Evolutionary conservation across 2,329 filamentous ascomycete species (phyloP), one percentile per base, ranked within the genome.

Genomic region (Chaetomiaceae sp.): DNA sequence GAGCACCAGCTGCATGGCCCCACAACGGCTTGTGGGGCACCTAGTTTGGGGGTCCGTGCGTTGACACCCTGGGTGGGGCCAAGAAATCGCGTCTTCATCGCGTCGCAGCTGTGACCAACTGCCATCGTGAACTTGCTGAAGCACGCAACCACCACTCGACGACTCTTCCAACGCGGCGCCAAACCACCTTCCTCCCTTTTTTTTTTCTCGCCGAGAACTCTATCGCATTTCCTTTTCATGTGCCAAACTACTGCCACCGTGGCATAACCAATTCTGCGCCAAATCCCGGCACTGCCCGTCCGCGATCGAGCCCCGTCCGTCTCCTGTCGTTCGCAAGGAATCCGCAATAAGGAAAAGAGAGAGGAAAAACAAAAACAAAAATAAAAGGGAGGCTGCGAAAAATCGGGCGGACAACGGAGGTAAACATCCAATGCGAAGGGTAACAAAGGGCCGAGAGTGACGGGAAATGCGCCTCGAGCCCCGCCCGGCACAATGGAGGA

Each of bases 1-100:
- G n/a, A n/a, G n/a, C n/a, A n/a, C n/a, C n/a, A n/a, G n/a, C n/a
- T n/a, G n/a, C n/a, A n/a, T n/a, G n/a, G n/a, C n/a, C n/a, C n/a
- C n/a, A n/a, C n/a, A n/a, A n/a, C n/a, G n/a, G n/a, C n/a, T n/a
- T n/a, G n/a, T n/a, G n/a, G n/a, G n/a, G n/a, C n/a, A n/a, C n/a
- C n/a, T n/a, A n/a, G n/a, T n/a, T n/a, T n/a, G 20, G 17, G 41
- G 50, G 50, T 37, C 50, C 20, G 50, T 52, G 50, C 41, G 16
- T 25, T 20, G 4, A 5, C 7, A 16, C 27, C 27, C 19, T 47
- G 5, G 17, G 38, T 31, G 19, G 30, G 19, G 51, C 54, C 48
- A 46, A 54, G 48, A 50, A 53, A 54, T 54, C 54, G 54, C 54
- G 54, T 54, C 48, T 30, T 19, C 27, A n/a, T n/a, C n/a, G n/a